These are phyloP conservation scores for Botrytis squamosa DNA, from an alignment of 2,329 filamentous ascomycete species.

Conservation along the genomic window DNA sequence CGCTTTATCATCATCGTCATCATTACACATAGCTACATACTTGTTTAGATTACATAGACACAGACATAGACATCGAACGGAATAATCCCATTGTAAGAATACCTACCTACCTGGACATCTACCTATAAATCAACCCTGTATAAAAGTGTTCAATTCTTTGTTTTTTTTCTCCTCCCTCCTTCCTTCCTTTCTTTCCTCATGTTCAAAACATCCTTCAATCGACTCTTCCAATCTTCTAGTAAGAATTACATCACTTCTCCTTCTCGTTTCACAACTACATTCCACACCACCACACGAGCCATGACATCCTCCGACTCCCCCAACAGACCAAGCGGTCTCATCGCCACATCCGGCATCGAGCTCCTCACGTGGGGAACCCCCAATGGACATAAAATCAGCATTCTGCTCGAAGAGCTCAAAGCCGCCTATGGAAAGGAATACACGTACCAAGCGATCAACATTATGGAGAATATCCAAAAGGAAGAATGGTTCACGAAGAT, in stretches of 20 bases:
- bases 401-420: constrained; percentile 65
- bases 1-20: background rate
- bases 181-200: constrained; percentile 27
- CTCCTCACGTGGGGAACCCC: constrained; percentile 58
- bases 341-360: constrained; percentile 63
- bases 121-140: background rate
- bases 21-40: background rate
- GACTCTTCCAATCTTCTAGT: constrained; percentile 32
- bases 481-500: constrained; percentile 64
- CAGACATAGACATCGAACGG: background rate
- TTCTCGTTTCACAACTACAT: background rate
- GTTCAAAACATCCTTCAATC: constrained; percentile 31
- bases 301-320: constrained; percentile 33
- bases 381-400: constrained; percentile 56
- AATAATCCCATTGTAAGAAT: background rate
- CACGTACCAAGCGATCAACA: constrained; percentile 58
- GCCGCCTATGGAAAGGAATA: constrained; percentile 63
- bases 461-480: constrained; percentile 62
- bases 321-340: constrained; percentile 51
- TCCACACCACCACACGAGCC: background rate
- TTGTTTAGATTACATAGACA: background rate
- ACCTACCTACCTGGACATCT: background rate
- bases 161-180: constrained; percentile 16
- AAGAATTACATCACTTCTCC: constrained; percentile 26
- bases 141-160: background rate